Evolutionary conservation across 2,329 filamentous ascomycete species (phyloP), one percentile per base, ranked within the genome.

Genomic region (Fusarium sororula): DNA sequence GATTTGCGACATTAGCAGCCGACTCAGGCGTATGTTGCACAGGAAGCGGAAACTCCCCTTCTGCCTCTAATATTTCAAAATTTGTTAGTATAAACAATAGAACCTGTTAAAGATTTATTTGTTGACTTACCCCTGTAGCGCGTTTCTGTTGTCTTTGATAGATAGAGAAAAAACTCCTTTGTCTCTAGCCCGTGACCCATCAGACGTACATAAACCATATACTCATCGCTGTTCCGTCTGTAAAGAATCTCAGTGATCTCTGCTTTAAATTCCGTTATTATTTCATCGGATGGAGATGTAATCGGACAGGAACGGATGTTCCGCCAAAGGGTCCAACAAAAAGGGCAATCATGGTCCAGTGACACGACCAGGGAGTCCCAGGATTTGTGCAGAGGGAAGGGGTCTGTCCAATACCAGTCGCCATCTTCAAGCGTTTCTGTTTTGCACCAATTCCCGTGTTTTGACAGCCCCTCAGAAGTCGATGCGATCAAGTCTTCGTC

Each of bases 361-460:
- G 47, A 51, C 0, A 14, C 0, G 4, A 24, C 4, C 15, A 35
- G 14, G 7, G 28, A 51, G 0, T 51, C 15, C 47, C 47, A 51
- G 0, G 47, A 32, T n/a, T 0, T 3, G 22, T 50, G 47, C 0
- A 32, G 11, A 24, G 0, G 20, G 10, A n/a, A 8, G 0, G 3
- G 4, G 1, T 11, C 10, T 17, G 0, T 10, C 12, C 7, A 3
- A 7, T 10, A 10, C 22, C 14, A 17, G 8, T 5, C 15, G 7
- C 0, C 17, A 9, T 17, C 1, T 1, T 18, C 15, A 37, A 18
- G 35, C 0, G 0, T 7, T 17, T 9, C 7, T 17, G 7, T 0
- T 41, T 10, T 26, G 5, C 11, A 0, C 44, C 26, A 48, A 14
- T 4, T 1, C 14, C 20, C 45, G 0, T n/a, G 0, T n/a, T 17